Percentiles rank a stretch among this genome's conserved stretches.
Evolutionary conservation across 495 filamentous ascomycete genomes (phyloP).

Genomic region (Podospora conica): DNA sequence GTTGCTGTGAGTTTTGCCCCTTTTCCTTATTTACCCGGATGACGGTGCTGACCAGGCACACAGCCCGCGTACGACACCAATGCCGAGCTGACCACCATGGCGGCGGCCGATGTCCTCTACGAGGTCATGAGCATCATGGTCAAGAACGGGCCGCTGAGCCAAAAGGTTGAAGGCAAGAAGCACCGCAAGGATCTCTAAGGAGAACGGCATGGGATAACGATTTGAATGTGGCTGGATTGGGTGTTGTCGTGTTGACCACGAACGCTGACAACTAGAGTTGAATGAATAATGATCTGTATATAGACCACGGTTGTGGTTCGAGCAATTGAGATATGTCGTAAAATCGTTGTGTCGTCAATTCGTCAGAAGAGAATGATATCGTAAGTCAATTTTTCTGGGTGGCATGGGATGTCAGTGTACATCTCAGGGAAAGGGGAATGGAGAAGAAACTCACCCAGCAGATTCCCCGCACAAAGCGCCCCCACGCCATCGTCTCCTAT

Average conservation of each 20-base stretch:
- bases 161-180: conserved; percentile 6
- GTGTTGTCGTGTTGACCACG: background rate
- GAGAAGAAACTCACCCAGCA: conserved; percentile 15
- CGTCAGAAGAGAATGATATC: conserved; percentile 16
- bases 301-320: background rate
- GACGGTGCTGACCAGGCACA: background rate
- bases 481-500: conserved; percentile 7
- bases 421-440: background rate
- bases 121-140: conserved; percentile 86
- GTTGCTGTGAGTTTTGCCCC: conserved; percentile 45
- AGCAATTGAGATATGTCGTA: background rate
- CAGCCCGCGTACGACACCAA: conserved; percentile 82
- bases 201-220: background rate
- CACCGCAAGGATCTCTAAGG: conserved; percentile 4
- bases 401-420: background rate
- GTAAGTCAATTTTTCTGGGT: conserved; percentile 15
- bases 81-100: conserved; percentile 79
- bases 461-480: conserved; percentile 5
- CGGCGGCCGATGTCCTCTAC: conserved; percentile 73
- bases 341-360: conserved; percentile 1
- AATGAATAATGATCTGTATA: conserved; percentile 1
- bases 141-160: conserved; percentile 43
- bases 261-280: background rate
- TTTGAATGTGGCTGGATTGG: background rate
- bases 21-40: background rate